Evolutionary conservation across 768 basidiomycete species (phyloP).

Genomic region (Scleroderma bovista): DNA sequence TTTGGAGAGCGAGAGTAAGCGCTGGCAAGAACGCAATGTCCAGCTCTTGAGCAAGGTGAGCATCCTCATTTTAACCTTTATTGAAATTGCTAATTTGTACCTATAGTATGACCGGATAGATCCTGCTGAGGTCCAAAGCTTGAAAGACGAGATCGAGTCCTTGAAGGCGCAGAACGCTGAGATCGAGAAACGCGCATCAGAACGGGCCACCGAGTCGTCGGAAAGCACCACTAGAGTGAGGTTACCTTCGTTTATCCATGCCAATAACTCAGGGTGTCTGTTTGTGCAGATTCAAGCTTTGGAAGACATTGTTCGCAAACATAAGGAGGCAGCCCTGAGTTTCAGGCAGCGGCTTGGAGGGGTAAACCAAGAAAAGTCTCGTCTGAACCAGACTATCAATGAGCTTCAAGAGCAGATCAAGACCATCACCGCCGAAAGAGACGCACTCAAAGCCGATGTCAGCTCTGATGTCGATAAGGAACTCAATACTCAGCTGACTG

Average conservation of each 20-base stretch:
- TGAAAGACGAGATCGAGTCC: conserved; percentile 66
- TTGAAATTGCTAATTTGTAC: not conserved
- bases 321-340: conserved; percentile 23
- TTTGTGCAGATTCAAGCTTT: conserved; percentile 37
- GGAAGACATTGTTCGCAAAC: conserved; percentile 39
- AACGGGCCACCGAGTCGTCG: conserved; percentile 27
- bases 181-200: conserved; percentile 22
- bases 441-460: conserved; percentile 14
- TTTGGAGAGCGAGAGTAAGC: conserved; percentile 69
- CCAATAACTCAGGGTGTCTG: not conserved
- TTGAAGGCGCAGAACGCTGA: conserved; percentile 42
- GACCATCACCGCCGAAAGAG: conserved; percentile 24
- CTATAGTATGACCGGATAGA: conserved; percentile 81
- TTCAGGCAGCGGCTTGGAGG: conserved; percentile 21
- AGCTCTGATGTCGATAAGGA: conserved; percentile 17
- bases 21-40: conserved; percentile 81
- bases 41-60: conserved; percentile 76
- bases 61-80: not conserved
- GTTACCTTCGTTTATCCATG: not conserved
- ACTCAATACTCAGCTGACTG: conserved; percentile 30
- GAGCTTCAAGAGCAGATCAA: conserved; percentile 24
- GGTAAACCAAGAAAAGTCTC: conserved; percentile 24
- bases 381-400: conserved; percentile 22
- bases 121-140: conserved; percentile 73
- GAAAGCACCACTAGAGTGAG: conserved; percentile 30